Evolutionary conservation across 176 grass and related monocot genomes (phyloP), one percentile per base, ranked within the genome.

Genomic region (Microstegium vimineum): DNA sequence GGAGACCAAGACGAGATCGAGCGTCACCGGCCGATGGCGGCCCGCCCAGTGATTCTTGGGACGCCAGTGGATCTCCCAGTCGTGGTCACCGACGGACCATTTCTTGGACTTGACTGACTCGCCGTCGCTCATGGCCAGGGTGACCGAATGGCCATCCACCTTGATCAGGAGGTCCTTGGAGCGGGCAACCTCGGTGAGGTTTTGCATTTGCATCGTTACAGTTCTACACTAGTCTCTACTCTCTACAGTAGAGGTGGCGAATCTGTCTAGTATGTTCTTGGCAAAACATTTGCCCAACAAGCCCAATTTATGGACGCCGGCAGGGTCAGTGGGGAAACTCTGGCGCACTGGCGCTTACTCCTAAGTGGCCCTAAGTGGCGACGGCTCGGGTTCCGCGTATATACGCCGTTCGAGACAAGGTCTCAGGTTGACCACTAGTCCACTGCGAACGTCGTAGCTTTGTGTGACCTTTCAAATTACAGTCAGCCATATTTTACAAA

Each of bases 71-170:
- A 76, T 6, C 74, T 76, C 22, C 51, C 52, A 76, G 3, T 26
- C n/a, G 13, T 60, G 12, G 51, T 32, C 32, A 22, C 33, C 73
- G 51, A 36, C 52, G 33, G 28, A 10, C 51, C 33, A 76, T 38
- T 14, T 17, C 13, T 23, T 17, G n/a, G 74, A 76, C 14, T 62
- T 76, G 52, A 76, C 28, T 1, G 20, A 11, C 74, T 76, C 54
- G 14, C 54, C 22, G 34, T 40, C 34, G 22, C 25, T 25, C 74
- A 61, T 76, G 22, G 74, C 54, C 34, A 1, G 10, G 3, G 54
- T 76, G 3, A 76, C 33, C n/a, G 74, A 76, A 41, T 76, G 74
- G 54, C 74, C 74, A 10, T 18, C 74, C 8, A 76, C 23, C 34
- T 76, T 76, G 0, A 76, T 33, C 52, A 38, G 33, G 51, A 76